Percentiles rank a stretch among this genome's conserved stretches.
Conservation (phyloP, 306 rosid species). For the Boehmeria nivea region DNA sequence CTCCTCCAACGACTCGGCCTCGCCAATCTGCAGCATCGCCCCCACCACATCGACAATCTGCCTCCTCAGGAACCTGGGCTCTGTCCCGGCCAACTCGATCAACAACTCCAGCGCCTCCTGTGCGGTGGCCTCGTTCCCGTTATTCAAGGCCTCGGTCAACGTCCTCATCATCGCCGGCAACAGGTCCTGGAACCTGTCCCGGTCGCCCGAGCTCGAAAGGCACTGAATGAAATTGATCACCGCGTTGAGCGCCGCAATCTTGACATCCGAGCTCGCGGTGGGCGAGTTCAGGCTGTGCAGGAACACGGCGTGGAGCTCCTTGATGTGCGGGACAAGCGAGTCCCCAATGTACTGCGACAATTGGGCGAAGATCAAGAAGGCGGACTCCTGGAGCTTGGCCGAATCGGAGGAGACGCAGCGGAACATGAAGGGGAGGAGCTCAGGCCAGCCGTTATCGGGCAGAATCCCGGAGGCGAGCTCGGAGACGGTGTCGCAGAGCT, state of each 20-base stretch:
- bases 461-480: conserved; percentile 91
- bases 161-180: conserved; percentile 92
- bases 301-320: conserved; percentile 71
- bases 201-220: conserved; percentile 57
- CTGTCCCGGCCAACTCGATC: conserved; percentile 86
- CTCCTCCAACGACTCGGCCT: conserved; percentile 80
- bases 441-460: conserved; percentile 89
- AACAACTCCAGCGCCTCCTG: conserved; percentile 89
- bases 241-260: conserved; percentile 80
- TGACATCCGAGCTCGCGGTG: conserved; percentile 53
- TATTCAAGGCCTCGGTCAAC: conserved; percentile 71
- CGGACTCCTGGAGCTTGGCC: conserved; percentile 73
- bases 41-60: conserved; percentile 88
- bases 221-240: conserved; percentile 95
- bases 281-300: conserved; percentile 59
- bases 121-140: conserved; percentile 83
- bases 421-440: conserved; percentile 81
- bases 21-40: conserved; percentile 85
- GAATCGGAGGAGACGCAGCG: conserved; percentile 83
- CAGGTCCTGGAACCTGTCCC: conserved; percentile 90
- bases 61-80: conserved; percentile 80
- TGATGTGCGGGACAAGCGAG: conserved; percentile 63
- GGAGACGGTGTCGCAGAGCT: conserved; percentile 82
- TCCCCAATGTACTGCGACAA: conserved; percentile 91
- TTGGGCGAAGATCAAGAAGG: conserved; percentile 84